phyloP scores from a whole-genome alignment of 176 grass and related monocot genomes.

The Aegilops sharonensis region DNA sequence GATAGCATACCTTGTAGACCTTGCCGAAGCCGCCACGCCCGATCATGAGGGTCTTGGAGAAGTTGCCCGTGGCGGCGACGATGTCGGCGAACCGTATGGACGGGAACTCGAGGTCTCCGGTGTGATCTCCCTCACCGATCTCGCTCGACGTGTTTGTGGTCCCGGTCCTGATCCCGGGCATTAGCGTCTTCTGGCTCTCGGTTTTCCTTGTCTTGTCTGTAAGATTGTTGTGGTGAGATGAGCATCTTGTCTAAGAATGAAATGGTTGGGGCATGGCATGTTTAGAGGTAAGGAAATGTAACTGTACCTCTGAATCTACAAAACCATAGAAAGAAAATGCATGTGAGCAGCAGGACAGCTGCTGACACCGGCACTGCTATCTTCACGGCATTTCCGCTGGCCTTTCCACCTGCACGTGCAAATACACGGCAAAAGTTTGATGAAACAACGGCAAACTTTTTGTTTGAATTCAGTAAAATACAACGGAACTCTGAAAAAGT shows the following conservation, averaged over 20 bases:
- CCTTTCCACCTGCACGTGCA: not conserved
- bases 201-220: constrained; percentile 4
- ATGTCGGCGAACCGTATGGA: constrained; percentile 42
- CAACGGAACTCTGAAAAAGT: not conserved
- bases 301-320: constrained; percentile 25
- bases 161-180: not conserved
- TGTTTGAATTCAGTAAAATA: not conserved
- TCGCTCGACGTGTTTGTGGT: constrained; percentile 19
- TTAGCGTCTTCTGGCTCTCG: constrained; percentile 22
- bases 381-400: not conserved
- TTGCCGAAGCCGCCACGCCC: constrained; percentile 58
- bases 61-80: constrained; percentile 38
- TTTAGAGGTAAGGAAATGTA: not conserved
- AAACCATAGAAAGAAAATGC: constrained; percentile 27
- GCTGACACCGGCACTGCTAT: constrained; percentile 22
- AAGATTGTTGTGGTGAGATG: not conserved
- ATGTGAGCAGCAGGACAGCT: not conserved
- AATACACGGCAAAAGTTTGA: not conserved
- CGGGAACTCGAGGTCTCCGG: constrained; percentile 32
- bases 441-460: not conserved
- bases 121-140: not conserved
- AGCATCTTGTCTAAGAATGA: too few species aligned
- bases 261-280: not conserved
- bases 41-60: constrained; percentile 35
- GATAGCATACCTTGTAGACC: constrained; percentile 53